Evolutionary conservation across 768 basidiomycete genomes (phyloP).

Genomic region (Pleurotus eryngii): DNA sequence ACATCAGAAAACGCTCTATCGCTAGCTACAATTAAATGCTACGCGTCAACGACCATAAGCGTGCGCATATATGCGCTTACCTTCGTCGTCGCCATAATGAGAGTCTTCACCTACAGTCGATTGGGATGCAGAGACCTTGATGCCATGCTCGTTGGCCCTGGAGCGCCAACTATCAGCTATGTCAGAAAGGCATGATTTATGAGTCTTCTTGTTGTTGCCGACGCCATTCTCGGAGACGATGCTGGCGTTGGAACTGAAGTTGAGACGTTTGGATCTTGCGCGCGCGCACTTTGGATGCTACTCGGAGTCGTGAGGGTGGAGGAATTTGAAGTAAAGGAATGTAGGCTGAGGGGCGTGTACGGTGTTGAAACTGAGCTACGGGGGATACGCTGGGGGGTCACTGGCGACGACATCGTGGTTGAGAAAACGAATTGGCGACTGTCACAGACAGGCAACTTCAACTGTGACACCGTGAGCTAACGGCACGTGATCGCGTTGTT

Average conservation of each 20-base stretch:
- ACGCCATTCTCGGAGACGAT: conserved; percentile 2
- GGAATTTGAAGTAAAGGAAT: conserved; percentile 54
- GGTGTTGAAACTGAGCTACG: conserved; percentile 39
- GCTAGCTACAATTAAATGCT: conserved; percentile 32
- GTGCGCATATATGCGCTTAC: conserved; percentile 35
- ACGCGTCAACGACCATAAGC: background rate
- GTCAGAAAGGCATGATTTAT: conserved; percentile 49
- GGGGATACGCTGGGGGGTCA: conserved; percentile 12
- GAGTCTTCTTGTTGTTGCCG: conserved; percentile 18
- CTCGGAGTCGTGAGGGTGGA: conserved; percentile 62
- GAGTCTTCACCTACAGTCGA: conserved; percentile 44
- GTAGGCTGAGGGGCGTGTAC: conserved; percentile 68
- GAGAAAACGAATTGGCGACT: background rate
- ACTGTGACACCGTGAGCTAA: conserved; percentile 5
- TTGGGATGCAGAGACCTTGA: conserved; percentile 51
- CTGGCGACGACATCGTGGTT: conserved; percentile 10
- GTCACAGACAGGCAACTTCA: background rate
- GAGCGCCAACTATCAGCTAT: conserved; percentile 70
- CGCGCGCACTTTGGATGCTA: conserved; percentile 25
- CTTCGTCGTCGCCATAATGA: conserved; percentile 43
- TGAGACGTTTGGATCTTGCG: conserved; percentile 5
- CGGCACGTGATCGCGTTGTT: conserved; percentile 4
- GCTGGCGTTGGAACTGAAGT: conserved; percentile 8
- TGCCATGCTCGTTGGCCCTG: conserved; percentile 68
- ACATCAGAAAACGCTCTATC: conserved; percentile 46